Evolutionary conservation across 805 yeast genomes (phyloP).

Genomic region (Kodamaea jinghongensis): DNA sequence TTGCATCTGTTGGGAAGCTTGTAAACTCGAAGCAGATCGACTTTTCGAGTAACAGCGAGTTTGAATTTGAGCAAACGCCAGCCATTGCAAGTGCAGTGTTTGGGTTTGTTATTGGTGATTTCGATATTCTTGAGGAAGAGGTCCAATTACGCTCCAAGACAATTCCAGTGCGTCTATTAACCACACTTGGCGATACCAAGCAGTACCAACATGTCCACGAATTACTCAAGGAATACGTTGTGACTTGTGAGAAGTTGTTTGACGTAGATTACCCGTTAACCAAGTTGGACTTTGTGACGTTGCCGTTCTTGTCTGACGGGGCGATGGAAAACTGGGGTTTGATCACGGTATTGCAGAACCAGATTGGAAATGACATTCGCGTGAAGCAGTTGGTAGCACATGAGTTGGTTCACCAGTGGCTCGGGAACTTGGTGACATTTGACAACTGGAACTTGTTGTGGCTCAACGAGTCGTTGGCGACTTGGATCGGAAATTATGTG

Average conservation of each 20-base stretch:
- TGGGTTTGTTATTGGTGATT: slow-evolving; percentile 67
- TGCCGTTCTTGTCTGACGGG: slow-evolving; percentile 72
- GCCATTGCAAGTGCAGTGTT: slow-evolving; percentile 62
- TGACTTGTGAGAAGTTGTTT: slow-evolving; percentile 45
- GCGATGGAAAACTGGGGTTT: slow-evolving; percentile 82
- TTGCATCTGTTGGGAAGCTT: slow-evolving; percentile 49
- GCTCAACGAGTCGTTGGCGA: slow-evolving; percentile 79
- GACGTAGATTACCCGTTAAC: slow-evolving; percentile 51
- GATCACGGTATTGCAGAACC: slow-evolving; percentile 56
- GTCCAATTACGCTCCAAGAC: not conserved
- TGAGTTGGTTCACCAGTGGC: slow-evolving; percentile 78
- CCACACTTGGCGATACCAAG: slow-evolving; percentile 51
- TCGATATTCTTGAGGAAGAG: slow-evolving; percentile 47
- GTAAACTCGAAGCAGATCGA: slow-evolving; percentile 15
- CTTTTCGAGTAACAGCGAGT: slow-evolving; percentile 25
- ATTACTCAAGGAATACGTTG: slow-evolving; percentile 46
- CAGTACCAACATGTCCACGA: slow-evolving; percentile 51
- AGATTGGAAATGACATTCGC: slow-evolving; percentile 30
- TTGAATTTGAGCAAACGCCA: slow-evolving; percentile 52
- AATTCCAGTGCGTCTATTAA: slow-evolving; percentile 44
- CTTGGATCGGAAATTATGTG: slow-evolving; percentile 59
- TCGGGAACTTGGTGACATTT: slow-evolving; percentile 67
- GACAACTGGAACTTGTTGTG: slow-evolving; percentile 68
- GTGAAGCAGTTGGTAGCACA: slow-evolving; percentile 62
- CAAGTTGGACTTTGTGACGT: slow-evolving; percentile 64